Conservation (phyloP, 257 asterid genomes). For the Linderniella brevidens region DNA sequence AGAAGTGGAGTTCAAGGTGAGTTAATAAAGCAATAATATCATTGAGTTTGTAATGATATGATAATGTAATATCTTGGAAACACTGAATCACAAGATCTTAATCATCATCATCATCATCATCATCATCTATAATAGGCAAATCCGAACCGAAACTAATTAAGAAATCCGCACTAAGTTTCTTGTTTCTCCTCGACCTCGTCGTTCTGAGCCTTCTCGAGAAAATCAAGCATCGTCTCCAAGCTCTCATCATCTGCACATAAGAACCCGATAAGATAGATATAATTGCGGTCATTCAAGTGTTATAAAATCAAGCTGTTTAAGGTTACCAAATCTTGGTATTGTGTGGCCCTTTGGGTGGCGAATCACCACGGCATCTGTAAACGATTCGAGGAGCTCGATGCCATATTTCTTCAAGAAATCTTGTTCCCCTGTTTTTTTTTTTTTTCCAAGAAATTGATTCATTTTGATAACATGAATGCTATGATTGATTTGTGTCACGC, state of each 20-base stretch:
- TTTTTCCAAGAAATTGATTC: not conserved
- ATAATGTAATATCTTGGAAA: too few species aligned
- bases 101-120: too few species aligned
- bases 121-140: too few species aligned
- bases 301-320: not conserved
- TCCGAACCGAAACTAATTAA: too few species aligned
- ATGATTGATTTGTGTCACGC: not conserved
- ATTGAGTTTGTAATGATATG: too few species aligned
- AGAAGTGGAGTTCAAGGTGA: too few species aligned
- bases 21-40: too few species aligned
- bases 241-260: conserved; percentile 30
- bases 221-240: conserved; percentile 34
- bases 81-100: too few species aligned
- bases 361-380: conserved; percentile 53
- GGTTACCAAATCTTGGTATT: conserved; percentile 70
- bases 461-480: not conserved
- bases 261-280: not conserved
- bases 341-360: conserved; percentile 80
- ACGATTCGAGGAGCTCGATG: conserved; percentile 39
- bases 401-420: conserved; percentile 54
- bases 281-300: too few species aligned
- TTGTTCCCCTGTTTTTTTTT: conserved; percentile 38
- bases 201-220: conserved; percentile 37
- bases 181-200: conserved; percentile 4
- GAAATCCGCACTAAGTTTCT: too few species aligned